Conservation (phyloP, 768 basidiomycete genomes). For the Panaeolus papilionaceus region DNA sequence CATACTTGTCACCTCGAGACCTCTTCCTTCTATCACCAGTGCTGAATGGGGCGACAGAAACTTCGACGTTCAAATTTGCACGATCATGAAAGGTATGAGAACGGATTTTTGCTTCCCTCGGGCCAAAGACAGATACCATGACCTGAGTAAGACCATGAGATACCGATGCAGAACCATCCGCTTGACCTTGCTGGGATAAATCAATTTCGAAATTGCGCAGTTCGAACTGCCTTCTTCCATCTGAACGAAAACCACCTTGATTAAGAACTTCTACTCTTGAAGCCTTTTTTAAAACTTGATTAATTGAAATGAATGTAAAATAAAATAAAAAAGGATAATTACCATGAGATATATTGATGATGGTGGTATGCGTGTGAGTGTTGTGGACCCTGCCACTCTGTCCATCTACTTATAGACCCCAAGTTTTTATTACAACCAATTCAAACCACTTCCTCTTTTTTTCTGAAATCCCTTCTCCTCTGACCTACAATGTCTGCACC, state of each 20-base stretch:
- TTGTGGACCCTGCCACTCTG: constrained; percentile 22
- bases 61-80: constrained; percentile 89
- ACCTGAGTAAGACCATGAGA: constrained; percentile 93
- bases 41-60: constrained; percentile 87
- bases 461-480: constrained; percentile 19
- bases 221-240: constrained; percentile 92
- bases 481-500: constrained; percentile 43
- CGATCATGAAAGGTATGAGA: constrained; percentile 86
- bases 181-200: constrained; percentile 72
- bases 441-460: constrained; percentile 17
- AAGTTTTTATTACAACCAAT: constrained; percentile 5
- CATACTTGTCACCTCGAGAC: constrained; percentile 87
- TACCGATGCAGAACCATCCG: constrained; percentile 87
- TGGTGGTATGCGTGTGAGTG: constrained; percentile 23
- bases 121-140: constrained; percentile 88
- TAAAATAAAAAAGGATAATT: constrained; percentile 13
- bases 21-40: constrained; percentile 80
- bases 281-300: constrained; percentile 35
- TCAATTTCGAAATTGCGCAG: constrained; percentile 83
- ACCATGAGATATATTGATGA: constrained; percentile 28
- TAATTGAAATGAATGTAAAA: constrained; percentile 10
- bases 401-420: constrained; percentile 14
- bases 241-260: constrained; percentile 87
- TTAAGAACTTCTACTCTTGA: constrained; percentile 79
- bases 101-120: constrained; percentile 84